phyloP scores from a whole-genome alignment of 768 basidiomycete genomes.

The Xanthoconium stramineum region DNA sequence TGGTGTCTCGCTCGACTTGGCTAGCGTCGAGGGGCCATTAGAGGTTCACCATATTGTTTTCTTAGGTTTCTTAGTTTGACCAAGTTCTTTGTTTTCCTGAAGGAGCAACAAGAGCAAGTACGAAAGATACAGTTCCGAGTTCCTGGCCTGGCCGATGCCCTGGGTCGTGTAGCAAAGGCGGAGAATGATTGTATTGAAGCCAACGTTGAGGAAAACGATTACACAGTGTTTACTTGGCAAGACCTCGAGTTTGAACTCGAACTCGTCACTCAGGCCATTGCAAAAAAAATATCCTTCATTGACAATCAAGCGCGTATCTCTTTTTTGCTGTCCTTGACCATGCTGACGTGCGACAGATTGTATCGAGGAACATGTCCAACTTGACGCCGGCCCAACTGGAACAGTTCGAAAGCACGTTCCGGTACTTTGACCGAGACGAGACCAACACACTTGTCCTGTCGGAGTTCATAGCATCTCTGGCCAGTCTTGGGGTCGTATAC shows the following conservation, averaged over 20 bases:
- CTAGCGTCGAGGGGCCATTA: constrained; percentile 69
- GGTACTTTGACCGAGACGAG: constrained; percentile 94
- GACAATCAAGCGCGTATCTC: constrained; percentile 76
- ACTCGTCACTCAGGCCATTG: constrained; percentile 73
- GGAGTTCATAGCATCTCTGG: constrained; percentile 92
- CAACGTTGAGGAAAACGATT: constrained; percentile 96
- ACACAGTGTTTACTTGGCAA: constrained; percentile 84
- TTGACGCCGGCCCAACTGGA: constrained; percentile 94
- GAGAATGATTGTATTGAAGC: constrained; percentile 79
- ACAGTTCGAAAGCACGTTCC: constrained; percentile 95
- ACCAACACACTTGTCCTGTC: constrained; percentile 81
- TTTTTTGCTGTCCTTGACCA: neutral
- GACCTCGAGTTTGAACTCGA: constrained; percentile 90
- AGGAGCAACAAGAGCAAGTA: constrained; percentile 76
- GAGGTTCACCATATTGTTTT: constrained; percentile 47
- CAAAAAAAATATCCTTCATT: constrained; percentile 91
- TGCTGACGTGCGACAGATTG: constrained; percentile 55
- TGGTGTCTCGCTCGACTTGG: constrained; percentile 65
- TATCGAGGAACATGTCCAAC: constrained; percentile 91
- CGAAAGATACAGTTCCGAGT: constrained; percentile 64
- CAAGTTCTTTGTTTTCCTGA: neutral
- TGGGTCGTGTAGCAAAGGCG: constrained; percentile 54
- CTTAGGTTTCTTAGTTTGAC: constrained; percentile 8
- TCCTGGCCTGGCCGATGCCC: constrained; percentile 56
- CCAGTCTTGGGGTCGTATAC: constrained; percentile 91